These are phyloP conservation scores for Malassezia nana DNA, from an alignment of 1,284 basidiomycete species.

Conservation along the genomic window DNA sequence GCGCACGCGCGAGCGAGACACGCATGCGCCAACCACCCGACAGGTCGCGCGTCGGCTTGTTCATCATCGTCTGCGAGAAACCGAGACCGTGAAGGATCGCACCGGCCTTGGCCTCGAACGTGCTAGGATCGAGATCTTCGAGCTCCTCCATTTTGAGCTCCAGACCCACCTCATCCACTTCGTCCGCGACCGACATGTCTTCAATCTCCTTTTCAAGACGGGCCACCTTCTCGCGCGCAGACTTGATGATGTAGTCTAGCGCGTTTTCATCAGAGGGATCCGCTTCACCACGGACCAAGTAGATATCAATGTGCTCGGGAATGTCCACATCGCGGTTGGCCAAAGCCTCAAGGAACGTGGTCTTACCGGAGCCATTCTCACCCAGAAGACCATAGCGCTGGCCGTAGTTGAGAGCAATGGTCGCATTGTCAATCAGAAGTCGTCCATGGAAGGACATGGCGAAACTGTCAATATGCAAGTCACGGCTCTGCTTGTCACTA, in stretches of 20 bases:
- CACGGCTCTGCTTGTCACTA: conserved; percentile 80
- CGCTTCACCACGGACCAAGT: conserved; percentile 87
- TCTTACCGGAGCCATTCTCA: conserved; percentile 96
- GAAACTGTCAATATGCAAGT: conserved; percentile 94
- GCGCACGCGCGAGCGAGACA: conserved; percentile 85
- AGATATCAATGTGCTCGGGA: conserved; percentile 91
- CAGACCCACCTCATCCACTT: conserved; percentile 74
- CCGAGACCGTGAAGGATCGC: conserved; percentile 94
- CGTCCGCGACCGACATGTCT: conserved; percentile 77
- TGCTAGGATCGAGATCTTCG: conserved; percentile 88
- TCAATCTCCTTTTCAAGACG: conserved; percentile 88
- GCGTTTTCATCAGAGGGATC: conserved; percentile 95
- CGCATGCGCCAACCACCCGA: conserved; percentile 98
- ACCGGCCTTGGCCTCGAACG: conserved; percentile 91
- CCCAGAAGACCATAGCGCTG: conserved; percentile 88
- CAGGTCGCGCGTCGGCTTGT: conserved; percentile 94
- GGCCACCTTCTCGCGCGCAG: conserved; percentile 89
- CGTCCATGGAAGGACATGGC: conserved; percentile 96
- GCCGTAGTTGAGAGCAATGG: conserved; percentile 88
- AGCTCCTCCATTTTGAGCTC: conserved; percentile 89
- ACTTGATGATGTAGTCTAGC: conserved; percentile 86
- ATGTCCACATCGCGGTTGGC: conserved; percentile 68
- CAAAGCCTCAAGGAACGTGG: conserved; percentile 51
- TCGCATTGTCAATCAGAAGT: conserved; percentile 78
- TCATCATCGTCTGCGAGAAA: conserved; percentile 85